phyloP scores from a whole-genome alignment of 1,139 yeast species.

The Kodamaea fungicola region DNA sequence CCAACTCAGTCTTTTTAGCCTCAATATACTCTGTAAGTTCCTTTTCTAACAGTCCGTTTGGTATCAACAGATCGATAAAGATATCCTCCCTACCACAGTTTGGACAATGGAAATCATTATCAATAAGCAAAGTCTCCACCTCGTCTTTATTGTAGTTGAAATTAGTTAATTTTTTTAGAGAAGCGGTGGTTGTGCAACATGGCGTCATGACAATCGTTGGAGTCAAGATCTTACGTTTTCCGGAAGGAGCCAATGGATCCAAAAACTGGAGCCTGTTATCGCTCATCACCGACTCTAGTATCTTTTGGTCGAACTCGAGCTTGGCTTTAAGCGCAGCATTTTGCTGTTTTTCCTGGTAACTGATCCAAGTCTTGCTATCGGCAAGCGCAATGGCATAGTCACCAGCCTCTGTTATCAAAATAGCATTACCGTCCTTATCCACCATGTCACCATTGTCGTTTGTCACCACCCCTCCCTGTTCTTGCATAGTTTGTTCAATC shows the following conservation, averaged over 20 bases:
- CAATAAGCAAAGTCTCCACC: conserved; percentile 71
- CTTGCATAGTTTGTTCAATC: conserved; percentile 50
- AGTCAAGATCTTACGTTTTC: conserved; percentile 56
- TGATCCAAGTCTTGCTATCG: conserved; percentile 89
- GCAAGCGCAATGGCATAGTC: conserved; percentile 94
- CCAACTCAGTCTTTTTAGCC: conserved; percentile 38
- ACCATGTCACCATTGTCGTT: conserved; percentile 47
- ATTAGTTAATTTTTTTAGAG: conserved; percentile 50
- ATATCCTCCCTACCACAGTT: conserved; percentile 74
- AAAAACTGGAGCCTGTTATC: conserved; percentile 44
- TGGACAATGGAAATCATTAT: conserved; percentile 88
- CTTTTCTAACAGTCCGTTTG: conserved; percentile 56
- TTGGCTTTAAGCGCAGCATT: conserved; percentile 49
- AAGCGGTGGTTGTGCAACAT: conserved; percentile 60
- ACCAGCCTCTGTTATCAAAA: conserved; percentile 91
- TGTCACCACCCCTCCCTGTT: conserved; percentile 41
- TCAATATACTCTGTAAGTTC: conserved; percentile 52
- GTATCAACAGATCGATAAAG: conserved; percentile 65
- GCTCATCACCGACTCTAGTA: conserved; percentile 32
- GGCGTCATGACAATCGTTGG: conserved; percentile 81
- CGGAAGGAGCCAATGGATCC: conserved; percentile 57
- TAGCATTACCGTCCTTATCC: conserved; percentile 64
- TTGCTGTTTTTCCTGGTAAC: conserved; percentile 68
- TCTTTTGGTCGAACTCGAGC: conserved; percentile 36
- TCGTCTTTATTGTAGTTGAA: conserved; percentile 37